A percentile compares a stretch with the other conserved stretches of the same genome.
Evolutionary conservation across 2,329 filamentous ascomycete genomes (phyloP).

Genomic region (Aspergillus ruber): DNA sequence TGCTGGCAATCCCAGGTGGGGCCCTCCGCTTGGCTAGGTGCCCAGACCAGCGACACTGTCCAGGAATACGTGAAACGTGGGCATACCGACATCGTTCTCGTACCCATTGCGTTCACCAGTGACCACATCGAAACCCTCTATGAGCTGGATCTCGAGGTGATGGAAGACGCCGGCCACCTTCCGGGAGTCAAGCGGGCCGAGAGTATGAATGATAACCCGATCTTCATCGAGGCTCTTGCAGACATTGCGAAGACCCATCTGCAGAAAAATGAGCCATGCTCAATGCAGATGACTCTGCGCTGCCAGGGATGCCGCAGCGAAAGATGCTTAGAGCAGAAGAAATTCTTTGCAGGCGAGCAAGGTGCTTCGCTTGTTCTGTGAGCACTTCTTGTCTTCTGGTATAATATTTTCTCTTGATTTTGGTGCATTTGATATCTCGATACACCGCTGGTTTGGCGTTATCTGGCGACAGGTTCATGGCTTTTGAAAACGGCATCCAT

Average conservation of each 20-base stretch:
- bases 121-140: conserved; percentile 97
- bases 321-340: conserved; percentile 67
- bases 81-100: conserved; percentile 81
- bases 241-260: conserved; percentile 80
- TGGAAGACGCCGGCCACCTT: conserved; percentile 65
- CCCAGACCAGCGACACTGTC: conserved; percentile 84
- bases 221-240: conserved; percentile 85
- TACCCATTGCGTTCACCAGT: conserved; percentile 97
- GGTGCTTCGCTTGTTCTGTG: conserved; percentile 24
- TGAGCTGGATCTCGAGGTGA: conserved; percentile 91
- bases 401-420: neutral
- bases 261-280: conserved; percentile 62
- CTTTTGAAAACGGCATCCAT: no score
- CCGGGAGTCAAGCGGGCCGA: conserved; percentile 82
- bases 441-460: no score
- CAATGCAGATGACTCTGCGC: conserved; percentile 77
- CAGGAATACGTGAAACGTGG: conserved; percentile 84
- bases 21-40: conserved; percentile 88
- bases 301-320: conserved; percentile 93
- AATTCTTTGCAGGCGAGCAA: conserved; percentile 53
- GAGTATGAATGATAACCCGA: conserved; percentile 80
- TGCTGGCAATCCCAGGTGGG: conserved; percentile 99
- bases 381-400: neutral
- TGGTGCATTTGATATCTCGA: neutral
- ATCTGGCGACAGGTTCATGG: no score